Evolutionary conservation across 148 eudicot genomes (phyloP), one percentile per base, ranked within the genome.

Genomic region (Hydrangea macrophylla): DNA sequence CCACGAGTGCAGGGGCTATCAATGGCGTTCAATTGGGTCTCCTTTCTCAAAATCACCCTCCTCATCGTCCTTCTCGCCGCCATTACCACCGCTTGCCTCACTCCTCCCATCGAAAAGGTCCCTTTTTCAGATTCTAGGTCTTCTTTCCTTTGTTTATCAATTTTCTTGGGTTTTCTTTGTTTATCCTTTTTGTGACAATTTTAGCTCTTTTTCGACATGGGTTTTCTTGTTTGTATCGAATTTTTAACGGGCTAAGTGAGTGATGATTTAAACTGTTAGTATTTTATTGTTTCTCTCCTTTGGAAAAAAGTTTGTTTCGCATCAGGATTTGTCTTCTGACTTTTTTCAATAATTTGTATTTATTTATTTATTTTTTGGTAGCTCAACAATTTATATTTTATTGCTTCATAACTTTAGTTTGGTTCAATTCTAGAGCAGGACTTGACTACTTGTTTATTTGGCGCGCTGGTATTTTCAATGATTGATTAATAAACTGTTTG

Each of bases 91-190:
- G 98, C 92, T 67, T 90, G 88, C 58, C 81, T 81, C 67, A 88
- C 98, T 70, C 88, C 90, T 20, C 98, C 98, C 25, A 69, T 88
- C 39, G 87, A 93, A 74, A 76, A 93, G 98, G 98, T 92, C 36
- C 17, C 9, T 5, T 73, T 68, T 72, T 27, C 22, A 8, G 64
- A n/a, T n/a, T 59, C 26, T 62, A 25, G 32, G 37, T 71, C 50
- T 48, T 5, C 20, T 62, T 44, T 4, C 27, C 7, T 40, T 68
- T 64, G 20, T 9, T 33, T 55, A 15, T 15, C 15, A 1, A 1
- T 18, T 10, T 3, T 3, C 0, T 33, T 13, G 25, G 36, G 23
- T 75, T 70, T 15, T 24, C 15, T 32, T 0, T 27, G 6, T 44
- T 62, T 65, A 32, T 23, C 27, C 15, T 60, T 22, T 54, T 67